Evolutionary conservation across 108 stramenopile genomes (phyloP).

Genomic region (Conticribra weissflogii): DNA sequence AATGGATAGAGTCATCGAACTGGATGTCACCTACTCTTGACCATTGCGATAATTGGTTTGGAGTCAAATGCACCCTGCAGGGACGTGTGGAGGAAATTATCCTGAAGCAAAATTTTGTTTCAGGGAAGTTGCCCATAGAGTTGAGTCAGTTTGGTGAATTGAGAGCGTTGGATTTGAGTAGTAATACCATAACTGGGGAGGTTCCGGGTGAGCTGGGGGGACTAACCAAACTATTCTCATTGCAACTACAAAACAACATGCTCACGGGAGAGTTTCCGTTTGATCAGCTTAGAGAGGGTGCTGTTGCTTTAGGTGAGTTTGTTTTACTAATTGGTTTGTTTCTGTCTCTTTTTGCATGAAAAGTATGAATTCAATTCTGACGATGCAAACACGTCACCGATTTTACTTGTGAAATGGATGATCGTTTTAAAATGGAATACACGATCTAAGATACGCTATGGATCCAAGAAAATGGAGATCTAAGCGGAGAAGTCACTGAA

Average conservation of each 20-base stretch:
- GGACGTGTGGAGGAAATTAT: conserved; percentile 32
- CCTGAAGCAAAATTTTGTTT: conserved; percentile 21
- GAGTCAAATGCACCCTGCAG: conserved; percentile 29
- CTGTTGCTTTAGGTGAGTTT: conserved; percentile 16
- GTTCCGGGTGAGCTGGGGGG: conserved; percentile 13
- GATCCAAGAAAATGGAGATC: conserved; percentile 40
- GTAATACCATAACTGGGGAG: conserved; percentile 32
- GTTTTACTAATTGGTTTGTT: neutral
- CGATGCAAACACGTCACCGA: too few relatives aligned
- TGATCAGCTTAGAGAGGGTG: conserved; percentile 18
- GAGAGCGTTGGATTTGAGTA: conserved; percentile 37
- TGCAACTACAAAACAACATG: conserved; percentile 29
- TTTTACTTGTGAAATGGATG: too few relatives aligned
- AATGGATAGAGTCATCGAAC: conserved; percentile 27
- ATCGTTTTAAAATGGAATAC: too few relatives aligned
- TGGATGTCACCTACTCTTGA: conserved; percentile 26
- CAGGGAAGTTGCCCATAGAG: conserved; percentile 30
- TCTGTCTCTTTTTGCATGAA: neutral
- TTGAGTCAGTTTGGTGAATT: conserved; percentile 22
- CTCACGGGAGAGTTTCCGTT: conserved; percentile 44
- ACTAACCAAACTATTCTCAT: conserved; percentile 26
- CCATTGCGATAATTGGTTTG: conserved; percentile 45
- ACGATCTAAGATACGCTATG: conserved; percentile 19
- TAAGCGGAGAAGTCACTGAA: conserved; percentile 34
- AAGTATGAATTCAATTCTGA: too few relatives aligned